These are phyloP conservation scores for Tetrapyrgos nigripes DNA, from an alignment of 1,284 basidiomycete genomes.

Conservation along the genomic window DNA sequence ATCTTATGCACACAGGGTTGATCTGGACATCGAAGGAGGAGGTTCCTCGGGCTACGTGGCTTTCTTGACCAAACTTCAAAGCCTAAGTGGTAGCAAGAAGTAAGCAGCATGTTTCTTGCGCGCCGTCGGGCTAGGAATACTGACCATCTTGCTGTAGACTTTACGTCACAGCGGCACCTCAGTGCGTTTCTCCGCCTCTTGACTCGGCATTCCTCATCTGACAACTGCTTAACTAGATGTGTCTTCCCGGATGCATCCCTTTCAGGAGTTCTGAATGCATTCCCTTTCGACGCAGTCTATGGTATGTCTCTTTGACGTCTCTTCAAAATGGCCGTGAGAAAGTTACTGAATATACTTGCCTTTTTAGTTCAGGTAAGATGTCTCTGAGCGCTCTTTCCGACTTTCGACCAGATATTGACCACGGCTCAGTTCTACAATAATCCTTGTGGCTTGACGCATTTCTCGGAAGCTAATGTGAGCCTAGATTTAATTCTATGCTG, in stretches of 20 bases:
- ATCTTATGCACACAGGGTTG: conserved; percentile 59
- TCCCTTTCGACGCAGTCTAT: conserved; percentile 64
- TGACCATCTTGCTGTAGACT: conserved; percentile 46
- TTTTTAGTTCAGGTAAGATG: conserved; percentile 27
- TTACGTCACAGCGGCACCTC: conserved; percentile 66
- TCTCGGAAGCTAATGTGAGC: conserved; percentile 45
- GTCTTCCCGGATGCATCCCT: conserved; percentile 63
- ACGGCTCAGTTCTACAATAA: conserved; percentile 52
- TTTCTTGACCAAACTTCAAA: conserved; percentile 64
- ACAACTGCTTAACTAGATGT: conserved; percentile 47
- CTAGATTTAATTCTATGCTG: background rate
- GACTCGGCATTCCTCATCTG: conserved; percentile 35
- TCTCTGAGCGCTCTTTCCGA: background rate
- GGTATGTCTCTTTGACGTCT: conserved; percentile 42
- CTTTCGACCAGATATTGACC: conserved; percentile 15
- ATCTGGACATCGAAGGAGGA: conserved; percentile 72
- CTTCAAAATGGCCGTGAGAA: background rate
- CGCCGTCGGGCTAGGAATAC: background rate
- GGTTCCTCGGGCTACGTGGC: conserved; percentile 59
- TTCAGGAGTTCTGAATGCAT: conserved; percentile 55
- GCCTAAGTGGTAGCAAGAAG: conserved; percentile 59
- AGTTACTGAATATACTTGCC: conserved; percentile 21
- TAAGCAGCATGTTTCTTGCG: conserved; percentile 30
- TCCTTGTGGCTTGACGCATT: conserved; percentile 52
- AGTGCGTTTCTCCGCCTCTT: conserved; percentile 55